These are phyloP conservation scores for Fusarium goolgardi DNA, from an alignment of 2,329 filamentous ascomycete genomes.

Conservation along the genomic window DNA sequence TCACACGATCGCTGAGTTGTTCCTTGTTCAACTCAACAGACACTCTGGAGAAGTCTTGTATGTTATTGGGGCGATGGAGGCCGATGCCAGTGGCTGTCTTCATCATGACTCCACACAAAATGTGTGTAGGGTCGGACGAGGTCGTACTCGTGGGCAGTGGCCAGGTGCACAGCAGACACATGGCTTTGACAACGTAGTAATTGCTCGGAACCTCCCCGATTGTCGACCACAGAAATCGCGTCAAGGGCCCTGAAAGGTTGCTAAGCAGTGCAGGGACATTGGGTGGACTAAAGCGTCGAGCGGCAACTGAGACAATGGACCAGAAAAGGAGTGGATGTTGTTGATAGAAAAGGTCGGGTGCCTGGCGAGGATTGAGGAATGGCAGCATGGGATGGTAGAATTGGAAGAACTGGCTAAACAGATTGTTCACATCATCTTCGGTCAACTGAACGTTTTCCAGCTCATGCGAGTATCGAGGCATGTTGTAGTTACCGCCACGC, in stretches of 20 bases:
- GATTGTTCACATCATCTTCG: conserved; percentile 69
- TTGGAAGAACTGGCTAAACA: conserved; percentile 80
- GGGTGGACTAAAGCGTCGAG: conserved; percentile 71
- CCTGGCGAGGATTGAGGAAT: conserved; percentile 74
- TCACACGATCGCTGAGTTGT: conserved; percentile 80
- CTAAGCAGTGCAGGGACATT: conserved; percentile 72
- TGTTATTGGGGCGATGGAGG: conserved; percentile 82
- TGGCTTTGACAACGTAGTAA: conserved; percentile 83
- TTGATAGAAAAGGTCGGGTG: conserved; percentile 79
- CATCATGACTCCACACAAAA: conserved; percentile 86
- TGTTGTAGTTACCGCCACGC: conserved; percentile 70
- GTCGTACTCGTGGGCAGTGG: conserved; percentile 85
- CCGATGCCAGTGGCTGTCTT: conserved; percentile 87
- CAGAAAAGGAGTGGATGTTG: conserved; percentile 88
- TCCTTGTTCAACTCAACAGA: conserved; percentile 81
- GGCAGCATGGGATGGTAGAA: conserved; percentile 83
- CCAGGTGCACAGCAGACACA: conserved; percentile 85
- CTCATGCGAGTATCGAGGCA: conserved; percentile 69
- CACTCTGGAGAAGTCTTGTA: conserved; percentile 83
- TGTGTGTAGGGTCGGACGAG: conserved; percentile 83
- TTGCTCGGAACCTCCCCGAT: conserved; percentile 81
- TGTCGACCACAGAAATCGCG: conserved; percentile 79
- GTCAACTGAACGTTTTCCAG: conserved; percentile 73
- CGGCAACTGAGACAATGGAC: conserved; percentile 81
- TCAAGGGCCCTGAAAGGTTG: conserved; percentile 74